These are phyloP conservation scores for Tricholoma sp. DNA, from an alignment of 768 basidiomycete species.

Conservation along the genomic window DNA sequence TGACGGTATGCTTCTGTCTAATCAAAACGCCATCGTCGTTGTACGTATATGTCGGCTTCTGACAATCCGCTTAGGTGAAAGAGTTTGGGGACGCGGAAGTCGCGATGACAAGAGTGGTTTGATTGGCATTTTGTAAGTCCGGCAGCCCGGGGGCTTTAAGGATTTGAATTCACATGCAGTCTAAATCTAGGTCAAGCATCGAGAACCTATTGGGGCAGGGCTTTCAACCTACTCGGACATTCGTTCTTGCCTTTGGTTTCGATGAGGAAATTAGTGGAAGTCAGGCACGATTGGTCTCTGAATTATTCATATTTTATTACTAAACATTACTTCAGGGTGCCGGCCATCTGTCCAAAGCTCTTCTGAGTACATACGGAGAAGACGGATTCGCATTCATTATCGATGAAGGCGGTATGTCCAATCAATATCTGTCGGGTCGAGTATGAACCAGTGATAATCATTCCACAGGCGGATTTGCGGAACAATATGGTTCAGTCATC, in stretches of 20 bases:
- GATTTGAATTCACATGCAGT: neutral
- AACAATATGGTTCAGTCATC: constrained; percentile 48
- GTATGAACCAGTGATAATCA: neutral
- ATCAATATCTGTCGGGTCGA: neutral
- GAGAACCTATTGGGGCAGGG: constrained; percentile 60
- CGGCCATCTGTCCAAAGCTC: constrained; percentile 33
- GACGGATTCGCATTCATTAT: constrained; percentile 73
- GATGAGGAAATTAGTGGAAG: constrained; percentile 67
- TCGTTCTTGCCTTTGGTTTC: constrained; percentile 66
- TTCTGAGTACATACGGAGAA: constrained; percentile 62
- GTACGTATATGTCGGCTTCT: neutral
- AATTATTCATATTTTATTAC: neutral
- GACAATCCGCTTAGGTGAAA: constrained; percentile 25
- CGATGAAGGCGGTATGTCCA: constrained; percentile 75
- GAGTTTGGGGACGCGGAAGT: constrained; percentile 74
- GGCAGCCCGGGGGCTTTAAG: neutral
- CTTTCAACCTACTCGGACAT: constrained; percentile 59
- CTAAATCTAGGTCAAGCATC: constrained; percentile 38
- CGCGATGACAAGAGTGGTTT: constrained; percentile 75
- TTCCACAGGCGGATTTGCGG: constrained; percentile 39
- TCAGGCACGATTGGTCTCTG: constrained; percentile 25
- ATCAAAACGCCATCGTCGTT: neutral
- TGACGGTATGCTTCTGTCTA: constrained; percentile 32
- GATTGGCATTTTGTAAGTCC: constrained; percentile 54
- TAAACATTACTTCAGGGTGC: constrained; percentile 43